Conservation (phyloP, 202 grass and related monocot genomes). For the Setaria italica region DNA sequence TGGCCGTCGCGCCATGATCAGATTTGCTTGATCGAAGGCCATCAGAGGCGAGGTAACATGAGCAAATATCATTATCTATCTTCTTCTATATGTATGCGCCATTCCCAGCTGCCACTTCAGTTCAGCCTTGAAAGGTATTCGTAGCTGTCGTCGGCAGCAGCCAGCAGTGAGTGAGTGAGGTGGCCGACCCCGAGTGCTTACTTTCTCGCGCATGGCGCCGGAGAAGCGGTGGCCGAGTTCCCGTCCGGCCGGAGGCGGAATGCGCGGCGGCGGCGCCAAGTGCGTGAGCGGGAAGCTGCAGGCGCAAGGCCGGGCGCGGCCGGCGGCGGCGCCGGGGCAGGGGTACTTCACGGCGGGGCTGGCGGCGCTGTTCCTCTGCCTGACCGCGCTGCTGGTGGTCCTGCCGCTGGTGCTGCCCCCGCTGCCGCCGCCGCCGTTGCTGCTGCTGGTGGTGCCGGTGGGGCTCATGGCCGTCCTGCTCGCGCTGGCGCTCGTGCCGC, state of each 20-base stretch:
- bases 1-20: constrained; percentile 26
- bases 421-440: constrained; percentile 58
- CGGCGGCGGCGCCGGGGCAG: background rate
- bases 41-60: background rate
- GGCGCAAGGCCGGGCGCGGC: background rate
- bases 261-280: constrained; percentile 18
- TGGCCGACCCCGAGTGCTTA: background rate
- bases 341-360: constrained; percentile 54
- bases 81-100: background rate
- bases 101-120: no score
- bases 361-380: constrained; percentile 50
- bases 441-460: constrained; percentile 58
- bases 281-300: background rate
- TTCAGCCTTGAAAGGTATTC: background rate
- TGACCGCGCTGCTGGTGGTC: constrained; percentile 59
- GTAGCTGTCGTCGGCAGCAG: background rate
- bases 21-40: background rate
- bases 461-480: constrained; percentile 60
- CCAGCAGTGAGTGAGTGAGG: background rate
- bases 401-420: constrained; percentile 67
- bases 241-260: background rate
- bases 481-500: constrained; percentile 52
- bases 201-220: background rate
- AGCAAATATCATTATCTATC: background rate
- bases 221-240: background rate